Percentiles rank a stretch among this genome's conserved stretches.
Conservation (phyloP, 1,139 yeast genomes). For the Sugiyamaella japonica region DNA sequence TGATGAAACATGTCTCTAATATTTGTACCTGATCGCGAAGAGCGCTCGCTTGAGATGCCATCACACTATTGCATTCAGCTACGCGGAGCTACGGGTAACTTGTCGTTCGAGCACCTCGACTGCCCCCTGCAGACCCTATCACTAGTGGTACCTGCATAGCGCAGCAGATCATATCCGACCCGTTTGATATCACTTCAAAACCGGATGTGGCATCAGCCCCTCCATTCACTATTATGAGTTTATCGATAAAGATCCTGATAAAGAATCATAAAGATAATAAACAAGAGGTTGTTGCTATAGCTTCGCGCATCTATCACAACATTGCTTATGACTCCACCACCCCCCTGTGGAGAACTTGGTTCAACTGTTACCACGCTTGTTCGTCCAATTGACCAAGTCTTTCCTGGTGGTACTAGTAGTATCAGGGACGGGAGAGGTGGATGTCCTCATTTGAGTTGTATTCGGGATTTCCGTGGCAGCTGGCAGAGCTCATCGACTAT, state of each 20-base stretch:
- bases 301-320: conserved; percentile 57
- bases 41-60: no score
- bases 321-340: conserved; percentile 61
- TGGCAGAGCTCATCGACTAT: conserved; percentile 34
- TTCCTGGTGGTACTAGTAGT: conserved; percentile 92
- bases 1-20: no score
- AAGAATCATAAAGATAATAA: conserved; percentile 67
- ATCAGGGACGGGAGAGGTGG: no score
- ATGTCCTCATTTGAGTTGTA: conserved; percentile 29
- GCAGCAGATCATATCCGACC: no score
- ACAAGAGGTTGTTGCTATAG: conserved; percentile 85
- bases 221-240: conserved; percentile 67
- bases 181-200: conserved; percentile 52
- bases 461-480: conserved; percentile 29
- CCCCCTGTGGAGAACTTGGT: conserved; percentile 38
- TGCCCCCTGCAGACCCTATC: no score
- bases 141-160: no score
- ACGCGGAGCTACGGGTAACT: no score
- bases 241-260: conserved; percentile 79
- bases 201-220: conserved; percentile 52
- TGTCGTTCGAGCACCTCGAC: no score
- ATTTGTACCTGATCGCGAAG: no score
- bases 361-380: conserved; percentile 57
- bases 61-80: no score
- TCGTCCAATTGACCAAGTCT: conserved; percentile 60